Conservation (phyloP, 176 grass and related monocot species). For the Saccharum spontaneum region DNA sequence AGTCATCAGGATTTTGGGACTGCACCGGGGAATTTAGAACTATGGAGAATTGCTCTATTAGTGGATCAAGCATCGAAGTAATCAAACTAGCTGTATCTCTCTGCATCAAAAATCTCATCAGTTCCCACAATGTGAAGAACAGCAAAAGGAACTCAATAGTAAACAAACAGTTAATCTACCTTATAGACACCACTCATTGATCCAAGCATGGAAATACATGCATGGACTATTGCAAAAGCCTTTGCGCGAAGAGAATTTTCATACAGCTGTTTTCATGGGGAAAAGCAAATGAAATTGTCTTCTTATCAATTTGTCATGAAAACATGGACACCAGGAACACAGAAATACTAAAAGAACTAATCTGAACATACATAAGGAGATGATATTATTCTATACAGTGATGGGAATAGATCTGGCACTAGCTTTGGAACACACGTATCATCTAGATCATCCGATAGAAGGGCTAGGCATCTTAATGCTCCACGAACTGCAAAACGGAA, state of each 20-base stretch:
- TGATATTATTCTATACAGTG: constrained; percentile 80
- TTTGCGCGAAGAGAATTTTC: constrained; percentile 83
- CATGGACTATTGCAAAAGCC: constrained; percentile 86
- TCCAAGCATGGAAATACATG: constrained; percentile 92
- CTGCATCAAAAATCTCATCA: constrained; percentile 48
- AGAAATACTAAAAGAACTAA: constrained; percentile 1
- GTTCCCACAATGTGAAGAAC: constrained; percentile 10
- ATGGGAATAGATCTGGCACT: constrained; percentile 81
- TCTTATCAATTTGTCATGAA: constrained; percentile 12
- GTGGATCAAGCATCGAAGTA: constrained; percentile 70
- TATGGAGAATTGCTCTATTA: constrained; percentile 76
- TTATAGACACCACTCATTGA: constrained; percentile 95
- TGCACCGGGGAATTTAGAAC: constrained; percentile 72
- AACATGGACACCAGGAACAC: not conserved
- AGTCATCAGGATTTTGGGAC: constrained; percentile 91
- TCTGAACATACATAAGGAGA: constrained; percentile 67
- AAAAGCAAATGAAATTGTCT: constrained; percentile 37
- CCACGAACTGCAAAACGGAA: constrained; percentile 67
- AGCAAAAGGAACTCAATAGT: constrained; percentile 2
- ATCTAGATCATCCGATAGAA: constrained; percentile 94
- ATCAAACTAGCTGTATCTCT: constrained; percentile 77
- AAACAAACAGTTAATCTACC: constrained; percentile 42
- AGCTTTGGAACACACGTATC: constrained; percentile 83
- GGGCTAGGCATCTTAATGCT: constrained; percentile 92
- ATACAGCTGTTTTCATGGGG: constrained; percentile 59